Percentiles rank a stretch among this genome's conserved stretches.
These are phyloP conservation scores for Limtongia smithiae DNA, from an alignment of 805 yeast species.

Conservation along the genomic window DNA sequence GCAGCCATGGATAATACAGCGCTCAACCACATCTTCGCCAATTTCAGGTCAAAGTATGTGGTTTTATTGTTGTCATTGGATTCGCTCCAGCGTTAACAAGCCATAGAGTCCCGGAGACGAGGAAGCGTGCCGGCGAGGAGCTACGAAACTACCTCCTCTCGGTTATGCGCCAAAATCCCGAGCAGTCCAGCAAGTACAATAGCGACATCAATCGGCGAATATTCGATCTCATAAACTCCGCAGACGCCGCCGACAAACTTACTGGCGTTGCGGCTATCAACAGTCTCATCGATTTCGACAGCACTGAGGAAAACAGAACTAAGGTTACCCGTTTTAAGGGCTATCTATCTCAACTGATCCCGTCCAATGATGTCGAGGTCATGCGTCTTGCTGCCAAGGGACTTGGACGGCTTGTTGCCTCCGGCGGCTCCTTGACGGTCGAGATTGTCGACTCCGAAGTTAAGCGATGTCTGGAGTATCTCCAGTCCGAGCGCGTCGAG, in stretches of 20 bases:
- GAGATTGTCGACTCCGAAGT: constrained; percentile 93
- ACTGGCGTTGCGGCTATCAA: constrained; percentile 93
- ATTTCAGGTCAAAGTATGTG: constrained; percentile 41
- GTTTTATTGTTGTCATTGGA: too few species aligned
- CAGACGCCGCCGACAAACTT: constrained; percentile 65
- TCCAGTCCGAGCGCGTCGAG: constrained; percentile 72
- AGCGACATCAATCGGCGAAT: constrained; percentile 83
- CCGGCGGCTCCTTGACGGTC: constrained; percentile 84
- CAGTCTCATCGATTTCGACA: constrained; percentile 77
- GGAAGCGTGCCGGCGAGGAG: constrained; percentile 59
- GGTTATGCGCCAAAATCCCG: constrained; percentile 77
- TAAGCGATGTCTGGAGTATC: constrained; percentile 84
- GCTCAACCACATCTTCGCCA: constrained; percentile 51
- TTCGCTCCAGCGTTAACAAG: too few species aligned
- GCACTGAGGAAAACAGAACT: constrained; percentile 77
- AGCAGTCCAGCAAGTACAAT: constrained; percentile 75
- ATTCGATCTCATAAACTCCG: constrained; percentile 76
- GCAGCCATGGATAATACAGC: constrained; percentile 47
- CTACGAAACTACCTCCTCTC: constrained; percentile 65
- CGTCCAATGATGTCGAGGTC: constrained; percentile 76
- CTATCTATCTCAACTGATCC: constrained; percentile 72
- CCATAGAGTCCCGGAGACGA: constrained; percentile 24
- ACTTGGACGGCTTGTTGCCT: constrained; percentile 81
- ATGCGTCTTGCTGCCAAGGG: constrained; percentile 85
- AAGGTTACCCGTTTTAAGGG: constrained; percentile 90